These are phyloP conservation scores for Anaeromyces robustus DNA, from an alignment of 192 early-diverging fungal genomes.

Conservation along the genomic window DNA sequence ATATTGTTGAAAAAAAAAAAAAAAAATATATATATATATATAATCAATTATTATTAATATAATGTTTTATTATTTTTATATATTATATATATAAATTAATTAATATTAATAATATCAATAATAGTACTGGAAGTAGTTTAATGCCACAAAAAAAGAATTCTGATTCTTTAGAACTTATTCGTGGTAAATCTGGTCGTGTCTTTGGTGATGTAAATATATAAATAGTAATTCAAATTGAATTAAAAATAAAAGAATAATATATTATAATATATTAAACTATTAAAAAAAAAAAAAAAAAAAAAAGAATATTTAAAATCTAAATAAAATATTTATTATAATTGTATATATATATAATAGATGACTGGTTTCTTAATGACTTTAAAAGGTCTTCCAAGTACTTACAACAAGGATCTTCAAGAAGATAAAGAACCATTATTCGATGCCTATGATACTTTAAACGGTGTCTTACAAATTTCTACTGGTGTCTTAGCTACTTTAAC, in stretches of 20 bases:
- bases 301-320: too few relatives aligned
- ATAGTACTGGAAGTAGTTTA: slow-evolving; percentile 83
- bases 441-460: slow-evolving; percentile 72
- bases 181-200: slow-evolving; percentile 90
- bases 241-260: too few relatives aligned
- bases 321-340: too few relatives aligned
- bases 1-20: too few relatives aligned
- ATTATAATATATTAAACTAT: too few relatives aligned
- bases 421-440: slow-evolving; percentile 99
- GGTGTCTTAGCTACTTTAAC: slow-evolving; percentile 83
- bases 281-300: too few relatives aligned
- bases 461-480: slow-evolving; percentile 80
- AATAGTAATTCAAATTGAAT: not conserved
- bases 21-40: too few relatives aligned
- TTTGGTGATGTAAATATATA: slow-evolving; percentile 60
- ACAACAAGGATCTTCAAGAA: slow-evolving; percentile 99
- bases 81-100: not conserved
- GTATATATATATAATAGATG: slow-evolving; percentile 33
- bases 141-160: slow-evolving; percentile 99
- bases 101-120: slow-evolving; percentile 1
- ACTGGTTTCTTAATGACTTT: slow-evolving; percentile 95
- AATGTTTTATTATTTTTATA: too few relatives aligned
- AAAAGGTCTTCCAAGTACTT: slow-evolving; percentile 93
- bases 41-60: too few relatives aligned
- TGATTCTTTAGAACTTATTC: slow-evolving; percentile 83